Percentiles rank a stretch among this genome's conserved stretches.
These are phyloP conservation scores for Phyllosticta ampelicida DNA, from an alignment of 2,329 filamentous ascomycete species.

Conservation along the genomic window DNA sequence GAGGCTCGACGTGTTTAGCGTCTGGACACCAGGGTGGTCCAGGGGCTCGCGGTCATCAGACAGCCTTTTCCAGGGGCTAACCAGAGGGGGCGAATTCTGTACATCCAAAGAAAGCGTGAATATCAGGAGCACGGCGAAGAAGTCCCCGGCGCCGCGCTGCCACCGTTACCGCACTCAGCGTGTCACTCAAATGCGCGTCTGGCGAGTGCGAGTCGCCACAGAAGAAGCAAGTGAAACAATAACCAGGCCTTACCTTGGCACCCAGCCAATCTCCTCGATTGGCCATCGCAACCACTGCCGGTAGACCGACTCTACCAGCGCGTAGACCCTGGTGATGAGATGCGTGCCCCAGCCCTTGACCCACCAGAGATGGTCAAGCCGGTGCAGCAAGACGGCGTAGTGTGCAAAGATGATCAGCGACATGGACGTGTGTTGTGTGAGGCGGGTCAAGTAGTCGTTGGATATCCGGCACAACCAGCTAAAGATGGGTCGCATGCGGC, in stretches of 20 bases:
- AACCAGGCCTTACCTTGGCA: not conserved
- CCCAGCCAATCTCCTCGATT: slow-evolving; percentile 8
- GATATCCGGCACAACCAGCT: slow-evolving; percentile 3
- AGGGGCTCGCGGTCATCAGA: not conserved
- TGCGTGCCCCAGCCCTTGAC: slow-evolving; percentile 10
- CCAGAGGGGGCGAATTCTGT: no score
- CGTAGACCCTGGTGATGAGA: slow-evolving; percentile 2
- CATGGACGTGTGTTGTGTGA: not conserved
- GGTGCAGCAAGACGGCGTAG: slow-evolving; percentile 4
- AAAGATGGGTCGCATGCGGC: slow-evolving; percentile 5
- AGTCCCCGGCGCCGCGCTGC: not conserved
- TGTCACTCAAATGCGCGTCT: not conserved
- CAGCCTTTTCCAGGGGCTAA: not conserved
- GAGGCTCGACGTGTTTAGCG: no score
- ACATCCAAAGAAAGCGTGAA: no score
- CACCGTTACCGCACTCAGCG: not conserved
- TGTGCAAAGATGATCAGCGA: slow-evolving; percentile 3
- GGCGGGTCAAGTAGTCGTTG: slow-evolving; percentile 1
- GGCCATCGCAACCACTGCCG: slow-evolving; percentile 8
- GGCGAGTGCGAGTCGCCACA: not conserved
- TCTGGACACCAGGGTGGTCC: no score
- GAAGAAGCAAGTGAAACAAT: not conserved
- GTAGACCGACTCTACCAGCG: slow-evolving; percentile 4
- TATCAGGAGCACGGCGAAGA: not conserved
- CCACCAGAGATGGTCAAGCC: slow-evolving; percentile 9